phyloP scores from a whole-genome alignment of 2,329 filamentous ascomycete genomes.

The Coniochaeta sp. region DNA sequence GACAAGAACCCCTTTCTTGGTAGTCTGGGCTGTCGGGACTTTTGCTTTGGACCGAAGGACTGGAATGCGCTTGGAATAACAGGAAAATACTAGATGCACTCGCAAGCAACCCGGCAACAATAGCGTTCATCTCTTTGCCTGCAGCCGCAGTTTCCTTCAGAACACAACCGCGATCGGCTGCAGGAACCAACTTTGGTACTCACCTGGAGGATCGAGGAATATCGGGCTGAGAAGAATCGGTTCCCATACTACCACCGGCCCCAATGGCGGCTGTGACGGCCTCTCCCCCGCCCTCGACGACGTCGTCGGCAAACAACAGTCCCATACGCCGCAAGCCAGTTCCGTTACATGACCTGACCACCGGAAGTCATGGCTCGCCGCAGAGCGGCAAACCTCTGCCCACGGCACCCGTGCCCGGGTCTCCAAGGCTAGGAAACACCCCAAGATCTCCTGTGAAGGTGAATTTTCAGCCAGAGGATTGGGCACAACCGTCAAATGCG shows the following conservation, averaged over 20 bases:
- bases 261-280: constrained; percentile 24
- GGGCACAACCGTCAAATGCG: constrained; percentile 43
- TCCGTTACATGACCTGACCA: constrained; percentile 22
- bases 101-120: neutral
- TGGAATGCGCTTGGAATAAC: neutral
- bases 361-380: constrained; percentile 23
- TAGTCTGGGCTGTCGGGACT: neutral
- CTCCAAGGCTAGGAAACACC: constrained; percentile 39
- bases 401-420: constrained; percentile 20
- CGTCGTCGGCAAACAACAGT: constrained; percentile 15
- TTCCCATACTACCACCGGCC: neutral
- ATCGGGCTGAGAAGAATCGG: neutral
- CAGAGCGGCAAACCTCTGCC: constrained; percentile 22
- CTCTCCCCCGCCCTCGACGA: constrained; percentile 15
- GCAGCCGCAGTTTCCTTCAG: neutral
- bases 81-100: neutral
- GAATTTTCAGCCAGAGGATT: constrained; percentile 45
- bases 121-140: neutral
- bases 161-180: neutral
- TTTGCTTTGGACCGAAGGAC: neutral
- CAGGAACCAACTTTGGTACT: neutral
- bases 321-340: constrained; percentile 27
- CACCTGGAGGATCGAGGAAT: neutral
- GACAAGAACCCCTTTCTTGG: neutral
- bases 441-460: constrained; percentile 50